Evolutionary conservation across 2,329 filamentous ascomycete species (phyloP), one percentile per base, ranked within the genome.

Genomic region (Trichoderma atroviride): DNA sequence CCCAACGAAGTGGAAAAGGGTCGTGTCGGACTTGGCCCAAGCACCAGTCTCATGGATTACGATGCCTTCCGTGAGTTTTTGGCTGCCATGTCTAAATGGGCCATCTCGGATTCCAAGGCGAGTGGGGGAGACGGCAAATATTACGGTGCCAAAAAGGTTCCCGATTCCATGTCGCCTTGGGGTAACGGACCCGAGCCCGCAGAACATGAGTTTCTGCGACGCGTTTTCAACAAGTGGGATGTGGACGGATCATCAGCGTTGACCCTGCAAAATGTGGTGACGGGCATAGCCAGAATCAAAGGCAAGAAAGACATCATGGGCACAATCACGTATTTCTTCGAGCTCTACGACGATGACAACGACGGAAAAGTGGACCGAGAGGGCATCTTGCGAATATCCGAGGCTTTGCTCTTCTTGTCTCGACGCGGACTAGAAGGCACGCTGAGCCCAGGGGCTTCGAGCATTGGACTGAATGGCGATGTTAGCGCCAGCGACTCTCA

Each of bases 221-320:
- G 95, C 13, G 82, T 99, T 19, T 99, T 97, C 81, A 87, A 87
- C 71, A 91, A 92, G 70, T 99, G 96, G 96, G 93, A 97, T 77
- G 86, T 88, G 5, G 91, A 94, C 71, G 88, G 88, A 64, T 89
- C 87, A 35, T 91, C 90, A n/a, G 89, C 91, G 1, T 81, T 99
- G 72, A 96, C 90, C 22, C 82, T 99, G 61, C 94, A 97, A 76
- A 93, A 98, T 74, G 93, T 99, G 2, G 96, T 98, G 5, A 91
- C 91, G 22, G 96, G 96, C 0, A 84, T 99, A 57, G 94, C 95
- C 2, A 89, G 92, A 16, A 93, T 99, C 76, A 98, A 97, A 79
- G 95, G 96, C 10, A 94, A 92, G 68, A 90, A 91, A 58, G 96
- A 99, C 79, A 97, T 99, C 73, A 97, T 99, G 95, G 93, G 93